Conservation (phyloP, 306 rosid genomes). For the Pyrus betulifolia region DNA sequence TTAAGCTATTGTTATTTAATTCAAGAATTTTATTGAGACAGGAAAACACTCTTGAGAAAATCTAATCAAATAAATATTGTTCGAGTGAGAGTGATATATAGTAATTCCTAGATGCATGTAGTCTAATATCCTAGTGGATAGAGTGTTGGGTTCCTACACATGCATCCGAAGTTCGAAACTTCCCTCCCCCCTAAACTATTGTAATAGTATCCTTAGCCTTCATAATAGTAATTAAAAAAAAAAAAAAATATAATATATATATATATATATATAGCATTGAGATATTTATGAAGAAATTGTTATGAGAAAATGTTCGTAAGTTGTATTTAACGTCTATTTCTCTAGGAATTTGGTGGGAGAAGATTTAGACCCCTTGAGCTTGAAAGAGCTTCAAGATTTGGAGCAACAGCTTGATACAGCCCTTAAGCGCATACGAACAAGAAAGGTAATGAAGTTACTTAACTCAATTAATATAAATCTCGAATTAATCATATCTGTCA, state of each 20-base stretch:
- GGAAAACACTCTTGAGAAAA: not conserved
- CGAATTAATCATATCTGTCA: not conserved
- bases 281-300: not conserved
- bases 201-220: too few relatives aligned
- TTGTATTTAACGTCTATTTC: not conserved
- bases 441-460: conserved; percentile 43
- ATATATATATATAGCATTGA: too few relatives aligned
- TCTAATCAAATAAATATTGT: too few relatives aligned
- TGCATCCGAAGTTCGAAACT: too few relatives aligned
- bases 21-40: not conserved
- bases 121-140: too few relatives aligned
- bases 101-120: too few relatives aligned
- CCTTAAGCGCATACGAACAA: conserved; percentile 62
- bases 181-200: too few relatives aligned
- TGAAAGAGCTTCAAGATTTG: conserved; percentile 68
- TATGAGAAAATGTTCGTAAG: not conserved
- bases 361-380: conserved; percentile 50
- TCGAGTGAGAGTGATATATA: too few relatives aligned
- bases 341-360: conserved; percentile 55
- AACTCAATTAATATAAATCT: not conserved
- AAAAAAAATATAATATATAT: too few relatives aligned
- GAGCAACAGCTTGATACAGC: conserved; percentile 69
- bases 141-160: too few relatives aligned
- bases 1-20: not conserved
- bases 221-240: too few relatives aligned